Conservation (phyloP, 1,284 basidiomycete species). For the Tilletia caries region DNA sequence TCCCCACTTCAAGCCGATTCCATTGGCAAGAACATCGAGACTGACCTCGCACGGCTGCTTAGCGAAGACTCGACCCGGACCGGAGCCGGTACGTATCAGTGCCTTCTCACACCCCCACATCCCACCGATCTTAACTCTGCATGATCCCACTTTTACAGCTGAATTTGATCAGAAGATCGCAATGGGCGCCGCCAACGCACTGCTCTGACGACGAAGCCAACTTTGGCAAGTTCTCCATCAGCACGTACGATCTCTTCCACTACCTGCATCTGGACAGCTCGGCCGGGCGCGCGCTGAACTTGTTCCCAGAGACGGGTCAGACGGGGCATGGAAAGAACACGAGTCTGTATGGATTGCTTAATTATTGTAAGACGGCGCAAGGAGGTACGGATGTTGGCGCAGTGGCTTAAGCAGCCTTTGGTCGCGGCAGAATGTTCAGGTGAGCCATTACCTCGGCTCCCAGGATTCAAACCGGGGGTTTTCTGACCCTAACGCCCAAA, state of each 20-base stretch:
- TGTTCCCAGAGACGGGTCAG: slow-evolving; percentile 65
- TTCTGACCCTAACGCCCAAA: neutral
- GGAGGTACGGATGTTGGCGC: slow-evolving; percentile 81
- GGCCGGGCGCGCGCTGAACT: slow-evolving; percentile 82
- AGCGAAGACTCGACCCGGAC: slow-evolving; percentile 50
- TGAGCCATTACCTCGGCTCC: neutral
- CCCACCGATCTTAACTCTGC: neutral
- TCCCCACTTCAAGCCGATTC: slow-evolving; percentile 62
- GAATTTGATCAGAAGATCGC: slow-evolving; percentile 76
- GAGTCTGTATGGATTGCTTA: slow-evolving; percentile 82
- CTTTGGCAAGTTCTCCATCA: slow-evolving; percentile 74
- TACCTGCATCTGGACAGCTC: slow-evolving; percentile 96
- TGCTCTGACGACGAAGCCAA: slow-evolving; percentile 77
- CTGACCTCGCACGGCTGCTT: slow-evolving; percentile 75
- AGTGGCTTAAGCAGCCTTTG: slow-evolving; percentile 95
- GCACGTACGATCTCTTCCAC: slow-evolving; percentile 84
- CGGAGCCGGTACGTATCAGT: neutral
- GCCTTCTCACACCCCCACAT: no score
- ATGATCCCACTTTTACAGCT: slow-evolving; percentile 59
- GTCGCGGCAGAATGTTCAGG: slow-evolving; percentile 72
- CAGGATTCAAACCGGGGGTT: neutral
- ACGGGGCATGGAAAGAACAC: slow-evolving; percentile 31
- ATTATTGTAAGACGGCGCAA: slow-evolving; percentile 96
- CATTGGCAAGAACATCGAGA: slow-evolving; percentile 71
- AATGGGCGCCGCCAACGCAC: slow-evolving; percentile 74